phyloP scores from a whole-genome alignment of 2,329 filamentous ascomycete genomes.

The Aureobasidium mangrovei region DNA sequence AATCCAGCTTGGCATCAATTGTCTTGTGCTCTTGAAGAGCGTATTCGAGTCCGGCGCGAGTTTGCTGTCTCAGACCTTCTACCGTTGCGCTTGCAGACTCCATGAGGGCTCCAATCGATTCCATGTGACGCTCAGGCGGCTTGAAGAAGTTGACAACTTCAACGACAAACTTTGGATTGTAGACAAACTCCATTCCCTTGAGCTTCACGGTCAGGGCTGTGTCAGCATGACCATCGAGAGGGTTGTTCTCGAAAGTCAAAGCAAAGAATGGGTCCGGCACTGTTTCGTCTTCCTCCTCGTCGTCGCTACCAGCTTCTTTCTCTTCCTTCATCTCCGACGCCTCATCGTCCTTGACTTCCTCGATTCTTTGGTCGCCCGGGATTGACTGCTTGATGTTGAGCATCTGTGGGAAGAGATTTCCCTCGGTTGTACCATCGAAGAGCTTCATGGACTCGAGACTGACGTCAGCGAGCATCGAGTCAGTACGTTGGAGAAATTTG shows the following conservation, averaged over 20 bases:
- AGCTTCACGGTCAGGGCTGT: slow-evolving; percentile 82
- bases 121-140: slow-evolving; percentile 94
- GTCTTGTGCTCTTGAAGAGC: slow-evolving; percentile 97
- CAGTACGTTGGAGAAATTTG: slow-evolving; percentile 78
- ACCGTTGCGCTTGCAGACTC: slow-evolving; percentile 93
- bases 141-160: slow-evolving; percentile 93
- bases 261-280: slow-evolving; percentile 77
- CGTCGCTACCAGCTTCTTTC: slow-evolving; percentile 29
- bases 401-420: slow-evolving; percentile 88
- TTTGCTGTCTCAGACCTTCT: slow-evolving; percentile 89
- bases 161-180: slow-evolving; percentile 89
- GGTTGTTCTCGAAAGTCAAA: slow-evolving; percentile 88
- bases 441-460: slow-evolving; percentile 88
- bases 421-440: slow-evolving; percentile 89
- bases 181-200: slow-evolving; percentile 93
- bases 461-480: slow-evolving; percentile 80
- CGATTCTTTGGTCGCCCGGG: slow-evolving; percentile 40
- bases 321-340: slow-evolving; percentile 34
- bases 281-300: slow-evolving; percentile 37
- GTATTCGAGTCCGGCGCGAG: slow-evolving; percentile 89
- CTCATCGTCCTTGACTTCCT: slow-evolving; percentile 41
- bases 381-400: slow-evolving; percentile 80
- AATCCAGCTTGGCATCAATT: slow-evolving; percentile 88
- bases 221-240: slow-evolving; percentile 84
- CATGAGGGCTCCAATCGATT: slow-evolving; percentile 92